Evolutionary conservation across 2,329 filamentous ascomycete species (phyloP), one percentile per base, ranked within the genome.

Genomic region (Metarhizium album): DNA sequence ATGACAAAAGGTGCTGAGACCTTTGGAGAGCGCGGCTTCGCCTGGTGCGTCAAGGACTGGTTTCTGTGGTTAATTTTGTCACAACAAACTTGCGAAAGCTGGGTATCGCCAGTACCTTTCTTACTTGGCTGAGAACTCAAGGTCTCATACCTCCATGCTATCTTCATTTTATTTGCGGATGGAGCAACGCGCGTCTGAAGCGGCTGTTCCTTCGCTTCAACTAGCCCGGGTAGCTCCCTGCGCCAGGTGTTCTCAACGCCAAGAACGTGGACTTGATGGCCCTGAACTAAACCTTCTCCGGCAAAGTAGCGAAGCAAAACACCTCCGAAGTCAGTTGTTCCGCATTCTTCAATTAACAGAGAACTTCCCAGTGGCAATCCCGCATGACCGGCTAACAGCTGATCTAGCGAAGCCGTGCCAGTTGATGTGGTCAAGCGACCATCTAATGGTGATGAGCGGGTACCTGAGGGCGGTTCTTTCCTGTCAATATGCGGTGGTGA

Each of bases 71-170:
- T 43, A 43, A 43, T 16, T 8, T 3, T 11, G 22, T 18, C 11
- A 24, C 24, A 24, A 22, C 40, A 23, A 40, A 43, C 14, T 24
- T 23, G 20, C 24, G 11, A 14, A n/a, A 13, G 20, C 13, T 24
- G 14, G 9, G 14, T 42, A n/a, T 16, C 2, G 20, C 23, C 13
- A 31, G 29, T 20, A 46, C 35, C 16, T 52, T 45, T 18, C 38
- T 27, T 23, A 48, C 40, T 9, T 86, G 58, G 50, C 68, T 84
- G 16, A 9, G 23, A 48, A 8, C 86, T 86, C 49, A 97, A 68
- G 33, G 82, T 79, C 67, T 97, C 90, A 70, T 98, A 98, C 66
- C 93, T 79, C 93, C 93, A 98, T 3, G 93, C 93, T 72, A 98
- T 98, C 72, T 95, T 97, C 93, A 98, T 97, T 67, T 84, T 90